phyloP scores from a whole-genome alignment of 805 yeast genomes.

The Wickerhamomyces queroliae region DNA sequence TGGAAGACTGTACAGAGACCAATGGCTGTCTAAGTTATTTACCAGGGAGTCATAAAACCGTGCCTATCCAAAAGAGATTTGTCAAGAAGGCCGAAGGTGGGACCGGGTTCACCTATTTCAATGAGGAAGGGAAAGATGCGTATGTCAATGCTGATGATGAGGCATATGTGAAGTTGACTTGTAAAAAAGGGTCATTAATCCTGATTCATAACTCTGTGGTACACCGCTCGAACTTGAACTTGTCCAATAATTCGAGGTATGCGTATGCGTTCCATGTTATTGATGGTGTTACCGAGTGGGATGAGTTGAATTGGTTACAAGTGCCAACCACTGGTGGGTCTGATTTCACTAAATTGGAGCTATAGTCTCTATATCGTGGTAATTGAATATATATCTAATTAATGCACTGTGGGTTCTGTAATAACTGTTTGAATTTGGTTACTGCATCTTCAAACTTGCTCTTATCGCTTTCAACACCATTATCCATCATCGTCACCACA shows the following conservation, averaged over 20 bases:
- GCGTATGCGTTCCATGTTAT: conserved; percentile 80
- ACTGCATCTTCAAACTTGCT: conserved; percentile 8
- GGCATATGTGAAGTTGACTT: conserved; percentile 46
- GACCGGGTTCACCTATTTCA: conserved; percentile 43
- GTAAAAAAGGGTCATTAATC: conserved; percentile 68
- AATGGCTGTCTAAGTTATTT: conserved; percentile 68
- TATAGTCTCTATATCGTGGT: conserved; percentile 2
- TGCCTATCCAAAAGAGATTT: conserved; percentile 55
- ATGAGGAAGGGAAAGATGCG: conserved; percentile 22
- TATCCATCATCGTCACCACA: conserved; percentile 7
- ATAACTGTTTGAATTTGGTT: conserved; percentile 5
- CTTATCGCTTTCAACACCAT: conserved; percentile 2
- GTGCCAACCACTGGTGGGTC: conserved; percentile 66
- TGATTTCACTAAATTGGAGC: conserved; percentile 44
- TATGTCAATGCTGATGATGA: conserved; percentile 22
- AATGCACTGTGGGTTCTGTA: not conserved
- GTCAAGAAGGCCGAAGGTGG: conserved; percentile 50
- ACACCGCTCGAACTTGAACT: conserved; percentile 64
- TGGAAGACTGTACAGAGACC: conserved; percentile 60
- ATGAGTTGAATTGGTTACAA: conserved; percentile 69
- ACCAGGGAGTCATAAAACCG: conserved; percentile 64
- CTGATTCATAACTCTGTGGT: conserved; percentile 66
- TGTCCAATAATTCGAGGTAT: conserved; percentile 50
- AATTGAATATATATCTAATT: not conserved
- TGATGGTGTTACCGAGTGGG: conserved; percentile 61